A percentile compares a stretch with the other conserved stretches of the same genome.
Conservation (phyloP, 768 basidiomycete genomes). For the Termitomyces sp. region DNA sequence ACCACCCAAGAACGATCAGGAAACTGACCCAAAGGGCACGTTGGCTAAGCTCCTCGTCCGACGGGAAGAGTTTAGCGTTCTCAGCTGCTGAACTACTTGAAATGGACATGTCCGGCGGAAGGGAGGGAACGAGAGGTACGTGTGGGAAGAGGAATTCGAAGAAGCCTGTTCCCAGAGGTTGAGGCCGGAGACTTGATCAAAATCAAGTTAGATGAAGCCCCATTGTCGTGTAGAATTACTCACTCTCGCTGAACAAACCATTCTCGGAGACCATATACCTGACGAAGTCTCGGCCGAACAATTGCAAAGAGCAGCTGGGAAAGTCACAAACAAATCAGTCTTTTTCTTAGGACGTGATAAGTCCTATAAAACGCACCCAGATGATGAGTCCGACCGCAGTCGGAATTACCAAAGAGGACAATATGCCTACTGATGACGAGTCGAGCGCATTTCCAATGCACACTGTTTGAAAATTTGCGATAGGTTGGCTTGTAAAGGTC, state of each 20-base stretch:
- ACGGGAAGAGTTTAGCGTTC: constrained; percentile 62
- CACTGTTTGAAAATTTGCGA: constrained; percentile 29
- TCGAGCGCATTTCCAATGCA: constrained; percentile 70
- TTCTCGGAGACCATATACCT: constrained; percentile 69
- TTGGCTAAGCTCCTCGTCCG: constrained; percentile 72
- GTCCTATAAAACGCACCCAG: constrained; percentile 49
- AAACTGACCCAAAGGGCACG: constrained; percentile 67
- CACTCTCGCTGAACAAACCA: constrained; percentile 76
- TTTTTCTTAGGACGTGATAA: background rate
- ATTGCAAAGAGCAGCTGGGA: constrained; percentile 62
- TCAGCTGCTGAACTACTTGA: constrained; percentile 43
- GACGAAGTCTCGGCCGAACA: constrained; percentile 64
- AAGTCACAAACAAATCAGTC: constrained; percentile 10
- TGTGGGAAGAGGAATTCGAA: constrained; percentile 71
- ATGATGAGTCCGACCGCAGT: constrained; percentile 57
- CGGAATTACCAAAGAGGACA: constrained; percentile 57
- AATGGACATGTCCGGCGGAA: constrained; percentile 55
- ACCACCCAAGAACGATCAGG: constrained; percentile 61
- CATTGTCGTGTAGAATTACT: constrained; percentile 23
- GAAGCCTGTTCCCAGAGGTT: constrained; percentile 52
- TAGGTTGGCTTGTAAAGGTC: constrained; percentile 19
- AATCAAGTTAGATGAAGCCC: constrained; percentile 12
- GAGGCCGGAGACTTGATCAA: constrained; percentile 55
- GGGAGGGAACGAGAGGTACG: constrained; percentile 58
- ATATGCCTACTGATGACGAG: constrained; percentile 54